Conservation (phyloP, 208 protist genomes). For the Dictyostelium gargantuum region DNA sequence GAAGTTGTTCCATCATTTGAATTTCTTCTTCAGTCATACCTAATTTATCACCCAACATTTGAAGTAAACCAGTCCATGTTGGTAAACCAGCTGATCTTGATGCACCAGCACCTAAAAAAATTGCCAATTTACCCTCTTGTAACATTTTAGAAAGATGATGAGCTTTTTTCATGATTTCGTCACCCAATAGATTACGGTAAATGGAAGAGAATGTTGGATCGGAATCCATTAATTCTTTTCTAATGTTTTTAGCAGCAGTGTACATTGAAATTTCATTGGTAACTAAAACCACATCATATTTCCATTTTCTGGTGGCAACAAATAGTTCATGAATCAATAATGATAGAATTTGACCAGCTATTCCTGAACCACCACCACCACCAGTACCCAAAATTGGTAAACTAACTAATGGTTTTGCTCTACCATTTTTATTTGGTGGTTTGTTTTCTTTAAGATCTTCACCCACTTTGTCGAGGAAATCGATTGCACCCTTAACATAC, state of each 20-base stretch:
- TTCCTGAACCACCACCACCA: slow-evolving; percentile 22
- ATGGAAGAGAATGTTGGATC: not conserved
- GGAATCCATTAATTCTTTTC: slow-evolving; percentile 1
- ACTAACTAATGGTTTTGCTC: slow-evolving; percentile 66
- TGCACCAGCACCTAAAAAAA: slow-evolving; percentile 74
- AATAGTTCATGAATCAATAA: slow-evolving; percentile 60
- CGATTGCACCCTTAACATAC: slow-evolving; percentile 66
- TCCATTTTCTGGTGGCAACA: slow-evolving; percentile 12
- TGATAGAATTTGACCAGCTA: slow-evolving; percentile 68
- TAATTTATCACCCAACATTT: slow-evolving; percentile 54
- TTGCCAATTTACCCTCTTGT: slow-evolving; percentile 41
- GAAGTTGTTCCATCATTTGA: slow-evolving; percentile 36
- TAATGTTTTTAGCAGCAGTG: slow-evolving; percentile 54
- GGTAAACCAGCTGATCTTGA: slow-evolving; percentile 69
- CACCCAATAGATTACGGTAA: not conserved
- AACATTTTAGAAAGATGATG: slow-evolving; percentile 27
- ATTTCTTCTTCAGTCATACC: slow-evolving; percentile 57
- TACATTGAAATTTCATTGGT: slow-evolving; percentile 69
- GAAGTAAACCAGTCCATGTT: slow-evolving; percentile 59
- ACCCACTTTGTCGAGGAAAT: slow-evolving; percentile 60
- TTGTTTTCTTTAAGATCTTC: not conserved
- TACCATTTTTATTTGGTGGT: slow-evolving; percentile 26
- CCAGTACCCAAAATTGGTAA: slow-evolving; percentile 80
- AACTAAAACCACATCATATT: slow-evolving; percentile 74
- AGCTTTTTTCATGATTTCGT: slow-evolving; percentile 43